Evolutionary conservation across 176 grass and related monocot species (phyloP), one percentile per base, ranked within the genome.

Genomic region (Alopecurus myosuroides): DNA sequence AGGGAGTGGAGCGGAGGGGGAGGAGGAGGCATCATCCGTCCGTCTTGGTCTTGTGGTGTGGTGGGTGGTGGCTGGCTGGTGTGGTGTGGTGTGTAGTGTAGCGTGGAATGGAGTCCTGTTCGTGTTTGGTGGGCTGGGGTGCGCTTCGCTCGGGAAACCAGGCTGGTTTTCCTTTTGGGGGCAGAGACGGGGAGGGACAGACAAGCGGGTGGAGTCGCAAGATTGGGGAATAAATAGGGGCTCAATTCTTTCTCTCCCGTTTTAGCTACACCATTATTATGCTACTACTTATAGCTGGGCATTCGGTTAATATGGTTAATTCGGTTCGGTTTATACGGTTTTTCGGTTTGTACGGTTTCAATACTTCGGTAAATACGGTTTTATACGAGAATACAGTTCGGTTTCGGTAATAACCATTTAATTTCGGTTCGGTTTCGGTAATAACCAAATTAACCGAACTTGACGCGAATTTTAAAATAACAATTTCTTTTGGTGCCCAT

Each of bases 131-230:
- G 37, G 80, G 13, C 44, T 60, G 50, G 53, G 64, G 69, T 77
- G 91, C 57, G 88, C 82, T 90, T 78, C 66, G 90, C n/a, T 89
- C 73, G 79, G 92, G 81, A 91, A 88, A 91, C 85, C 86, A 74
- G 90, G 19, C 67, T 81, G 87, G 87, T 92, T 92, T 94, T 94
- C 69, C 85, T 92, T 89, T 92, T 88, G 81, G 92, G 70, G 85
- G 90, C 89, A 86, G 79, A 40, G 74, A 1, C 44, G 33, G 65
- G 0, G 71, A 42, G 61, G 25, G 62, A 19, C 30, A 77, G 87
- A 9, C 3, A 49, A 4, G 4, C 1, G 40, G 40, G 34, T 18
- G 25, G 35, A 11, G 25, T 45, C 20, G 26, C 70, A 26, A 83
- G 22, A 86, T 1, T 8, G 3, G 23, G 15, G n/a, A 20, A 74